Evolutionary conservation across 2,329 filamentous ascomycete genomes (phyloP).

Genomic region (Aspergillus ochraceus): DNA sequence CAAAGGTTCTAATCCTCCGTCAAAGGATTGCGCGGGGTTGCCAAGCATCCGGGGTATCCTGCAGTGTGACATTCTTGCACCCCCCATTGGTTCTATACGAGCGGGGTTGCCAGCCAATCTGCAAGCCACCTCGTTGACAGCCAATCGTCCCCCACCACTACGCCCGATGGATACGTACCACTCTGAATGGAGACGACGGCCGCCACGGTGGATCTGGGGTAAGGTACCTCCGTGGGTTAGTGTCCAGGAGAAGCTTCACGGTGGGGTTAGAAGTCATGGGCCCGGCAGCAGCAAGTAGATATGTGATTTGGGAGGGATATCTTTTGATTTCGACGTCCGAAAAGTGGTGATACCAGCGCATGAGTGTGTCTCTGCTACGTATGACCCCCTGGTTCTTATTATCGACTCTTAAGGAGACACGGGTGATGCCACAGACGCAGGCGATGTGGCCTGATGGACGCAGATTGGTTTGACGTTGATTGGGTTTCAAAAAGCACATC

Average conservation of each 20-base stretch:
- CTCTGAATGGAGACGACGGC: background rate
- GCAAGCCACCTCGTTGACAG: background rate
- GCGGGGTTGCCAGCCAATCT: constrained; percentile 10
- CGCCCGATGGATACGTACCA: background rate
- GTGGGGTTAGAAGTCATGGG: constrained; percentile 1
- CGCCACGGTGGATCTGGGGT: constrained; percentile 11
- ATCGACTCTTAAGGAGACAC: background rate
- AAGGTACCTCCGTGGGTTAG: constrained; percentile 4
- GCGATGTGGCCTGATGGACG: background rate
- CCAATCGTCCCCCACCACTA: constrained; percentile 3
- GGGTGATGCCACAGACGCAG: background rate
- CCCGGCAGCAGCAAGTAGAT: background rate
- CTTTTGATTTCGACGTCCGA: background rate
- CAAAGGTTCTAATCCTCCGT: background rate
- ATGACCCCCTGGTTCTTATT: background rate
- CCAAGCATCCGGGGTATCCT: constrained; percentile 14
- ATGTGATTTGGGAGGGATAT: too few relatives aligned
- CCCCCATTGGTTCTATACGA: background rate
- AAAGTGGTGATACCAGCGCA: background rate
- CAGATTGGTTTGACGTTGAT: background rate
- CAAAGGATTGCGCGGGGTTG: constrained; percentile 5
- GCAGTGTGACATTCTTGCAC: background rate
- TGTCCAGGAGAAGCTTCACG: background rate
- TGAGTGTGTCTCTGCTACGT: background rate
- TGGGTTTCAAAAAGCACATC: background rate